Conservation (phyloP, 257 asterid species). For the Mitragyna speciosa region DNA sequence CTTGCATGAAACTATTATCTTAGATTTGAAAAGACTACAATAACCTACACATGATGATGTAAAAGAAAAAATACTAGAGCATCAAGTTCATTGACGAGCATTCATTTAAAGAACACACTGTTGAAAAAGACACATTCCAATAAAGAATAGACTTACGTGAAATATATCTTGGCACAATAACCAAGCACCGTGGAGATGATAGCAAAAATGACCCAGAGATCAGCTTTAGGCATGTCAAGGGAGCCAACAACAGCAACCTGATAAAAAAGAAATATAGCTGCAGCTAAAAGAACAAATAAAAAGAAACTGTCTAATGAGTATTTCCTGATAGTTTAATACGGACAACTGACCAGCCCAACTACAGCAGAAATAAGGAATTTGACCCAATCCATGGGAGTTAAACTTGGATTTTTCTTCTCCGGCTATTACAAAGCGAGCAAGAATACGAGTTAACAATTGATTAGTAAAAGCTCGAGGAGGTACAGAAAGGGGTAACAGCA, state of each 20-base stretch:
- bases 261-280: conserved; percentile 27
- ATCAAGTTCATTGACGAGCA: background rate
- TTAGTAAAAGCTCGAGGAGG: background rate
- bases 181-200: conserved; percentile 92
- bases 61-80: background rate
- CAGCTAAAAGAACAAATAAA: conserved; percentile 5
- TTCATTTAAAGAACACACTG: background rate
- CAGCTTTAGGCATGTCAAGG: conserved; percentile 95
- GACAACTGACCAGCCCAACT: conserved; percentile 90
- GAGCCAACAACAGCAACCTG: conserved; percentile 99
- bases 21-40: background rate
- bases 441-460: conserved; percentile 3
- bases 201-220: conserved; percentile 92
- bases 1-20: background rate
- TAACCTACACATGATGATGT: background rate
- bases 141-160: conserved; percentile 58
- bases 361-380: conserved; percentile 81
- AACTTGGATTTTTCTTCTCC: conserved; percentile 91
- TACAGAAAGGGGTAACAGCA: conserved; percentile 7
- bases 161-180: conserved; percentile 91
- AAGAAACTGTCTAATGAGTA: conserved; percentile 12
- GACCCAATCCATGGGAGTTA: conserved; percentile 99
- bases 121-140: background rate
- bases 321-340: conserved; percentile 13
- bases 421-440: conserved; percentile 54